Evolutionary conservation across 2,329 filamentous ascomycete genomes (phyloP).

Genomic region (Beauveria pseudobassiana): DNA sequence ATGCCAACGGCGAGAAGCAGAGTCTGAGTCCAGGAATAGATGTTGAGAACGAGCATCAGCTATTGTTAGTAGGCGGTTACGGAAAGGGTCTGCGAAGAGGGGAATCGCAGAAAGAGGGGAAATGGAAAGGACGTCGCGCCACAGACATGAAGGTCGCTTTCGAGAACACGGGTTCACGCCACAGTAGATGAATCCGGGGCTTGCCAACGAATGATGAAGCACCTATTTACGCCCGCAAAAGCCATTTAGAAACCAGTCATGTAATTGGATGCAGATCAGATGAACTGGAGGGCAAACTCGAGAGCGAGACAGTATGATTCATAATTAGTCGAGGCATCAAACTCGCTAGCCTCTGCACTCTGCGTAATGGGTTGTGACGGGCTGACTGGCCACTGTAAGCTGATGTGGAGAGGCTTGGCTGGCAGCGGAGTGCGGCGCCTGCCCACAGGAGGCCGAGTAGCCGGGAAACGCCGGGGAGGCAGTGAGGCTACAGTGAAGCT

Average conservation of each 20-base stretch:
- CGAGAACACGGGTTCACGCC: too few relatives aligned
- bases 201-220: too few relatives aligned
- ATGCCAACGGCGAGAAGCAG: background rate
- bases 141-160: too few relatives aligned
- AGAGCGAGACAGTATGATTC: slow-evolving; percentile 7
- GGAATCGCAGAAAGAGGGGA: background rate
- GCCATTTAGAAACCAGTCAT: background rate
- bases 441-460: background rate
- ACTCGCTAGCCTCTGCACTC: background rate
- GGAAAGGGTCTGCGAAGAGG: background rate
- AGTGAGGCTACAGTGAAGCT: background rate
- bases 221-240: background rate
- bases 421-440: slow-evolving; percentile 4
- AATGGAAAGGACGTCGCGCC: background rate
- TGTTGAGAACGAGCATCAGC: background rate
- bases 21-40: background rate
- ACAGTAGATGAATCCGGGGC: too few relatives aligned
- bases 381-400: slow-evolving; percentile 6
- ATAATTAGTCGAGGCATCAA: slow-evolving; percentile 6
- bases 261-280: background rate
- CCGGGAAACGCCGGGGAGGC: slow-evolving; percentile 11
- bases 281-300: background rate
- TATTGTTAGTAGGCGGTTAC: background rate
- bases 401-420: background rate
- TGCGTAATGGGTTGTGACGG: background rate